phyloP scores from a whole-genome alignment of 1,284 basidiomycete species.

The Entoloma clypeatum region DNA sequence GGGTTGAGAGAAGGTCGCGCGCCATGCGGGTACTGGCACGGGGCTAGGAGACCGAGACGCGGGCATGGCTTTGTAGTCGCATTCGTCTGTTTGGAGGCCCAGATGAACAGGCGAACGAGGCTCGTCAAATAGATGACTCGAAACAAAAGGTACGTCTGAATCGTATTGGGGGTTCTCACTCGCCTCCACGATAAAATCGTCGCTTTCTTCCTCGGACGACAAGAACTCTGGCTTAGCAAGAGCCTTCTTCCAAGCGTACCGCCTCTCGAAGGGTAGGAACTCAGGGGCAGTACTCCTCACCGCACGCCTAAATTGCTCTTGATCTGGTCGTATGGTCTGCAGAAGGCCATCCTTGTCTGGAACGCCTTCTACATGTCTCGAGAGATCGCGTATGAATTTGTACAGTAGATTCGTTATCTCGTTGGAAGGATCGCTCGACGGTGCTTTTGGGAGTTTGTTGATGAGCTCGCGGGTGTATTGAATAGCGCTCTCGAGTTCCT shows the following conservation, averaged over 20 bases:
- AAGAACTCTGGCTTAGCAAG: conserved; percentile 29
- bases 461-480: conserved; percentile 35
- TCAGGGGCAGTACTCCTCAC: conserved; percentile 54
- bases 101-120: no score
- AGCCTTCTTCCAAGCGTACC: conserved; percentile 12
- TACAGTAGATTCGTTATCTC: conserved; percentile 51
- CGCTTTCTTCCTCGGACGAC: conserved; percentile 22
- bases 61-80: no score
- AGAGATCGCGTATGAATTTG: conserved; percentile 43
- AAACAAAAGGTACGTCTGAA: neutral
- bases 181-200: conserved; percentile 6
- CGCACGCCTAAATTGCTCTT: conserved; percentile 41
- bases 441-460: conserved; percentile 44
- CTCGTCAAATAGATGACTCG: neutral
- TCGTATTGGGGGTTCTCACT: conserved; percentile 8
- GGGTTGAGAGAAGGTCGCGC: no score
- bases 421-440: conserved; percentile 49
- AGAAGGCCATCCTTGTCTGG: conserved; percentile 47
- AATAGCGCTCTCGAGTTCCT: conserved; percentile 45
- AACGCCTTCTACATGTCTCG: conserved; percentile 46
- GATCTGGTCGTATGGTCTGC: conserved; percentile 49
- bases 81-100: no score
- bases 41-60: no score
- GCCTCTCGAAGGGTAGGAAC: conserved; percentile 43
- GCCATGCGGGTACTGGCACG: no score